phyloP scores from a whole-genome alignment of 2,329 filamentous ascomycete genomes.

The Fusarium annulatum region DNA sequence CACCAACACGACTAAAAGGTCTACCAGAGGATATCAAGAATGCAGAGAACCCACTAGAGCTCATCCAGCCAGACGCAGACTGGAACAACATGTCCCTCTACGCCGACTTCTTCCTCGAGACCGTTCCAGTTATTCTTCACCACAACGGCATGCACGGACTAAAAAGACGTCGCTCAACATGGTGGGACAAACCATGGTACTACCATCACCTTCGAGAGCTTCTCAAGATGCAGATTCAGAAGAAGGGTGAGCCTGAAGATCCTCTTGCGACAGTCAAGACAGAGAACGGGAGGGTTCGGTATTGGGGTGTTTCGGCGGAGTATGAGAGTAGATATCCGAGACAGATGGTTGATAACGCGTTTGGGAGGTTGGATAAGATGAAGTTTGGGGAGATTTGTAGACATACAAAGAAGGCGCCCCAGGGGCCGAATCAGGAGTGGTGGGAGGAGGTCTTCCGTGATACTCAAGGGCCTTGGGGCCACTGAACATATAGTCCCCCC shows the following conservation, averaged over 20 bases:
- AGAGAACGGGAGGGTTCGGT: neutral
- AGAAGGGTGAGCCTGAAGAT: neutral
- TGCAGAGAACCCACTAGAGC: neutral
- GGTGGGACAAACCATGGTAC: conserved; percentile 18
- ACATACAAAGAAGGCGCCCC: neutral
- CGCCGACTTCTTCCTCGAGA: neutral
- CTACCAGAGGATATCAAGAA: neutral
- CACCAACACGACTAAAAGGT: neutral
- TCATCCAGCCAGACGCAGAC: neutral
- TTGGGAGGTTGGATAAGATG: neutral
- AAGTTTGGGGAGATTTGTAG: neutral
- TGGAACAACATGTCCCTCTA: conserved; percentile 8
- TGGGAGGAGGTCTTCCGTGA: conserved; percentile 15
- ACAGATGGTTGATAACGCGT: neutral
- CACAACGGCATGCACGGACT: neutral
- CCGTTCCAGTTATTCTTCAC: neutral
- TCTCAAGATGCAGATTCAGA: neutral
- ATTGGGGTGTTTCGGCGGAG: conserved; percentile 6
- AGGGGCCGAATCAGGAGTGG: neutral
- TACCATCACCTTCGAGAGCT: neutral
- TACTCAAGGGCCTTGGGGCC: neutral
- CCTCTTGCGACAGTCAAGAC: neutral
- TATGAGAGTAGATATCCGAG: neutral
- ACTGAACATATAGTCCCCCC: too few species aligned
- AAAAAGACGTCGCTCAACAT: neutral